A percentile compares a stretch with the other conserved stretches of the same genome.
These are phyloP conservation scores for Capsicum rhomboideum DNA, from an alignment of 257 asterid species.

Conservation along the genomic window DNA sequence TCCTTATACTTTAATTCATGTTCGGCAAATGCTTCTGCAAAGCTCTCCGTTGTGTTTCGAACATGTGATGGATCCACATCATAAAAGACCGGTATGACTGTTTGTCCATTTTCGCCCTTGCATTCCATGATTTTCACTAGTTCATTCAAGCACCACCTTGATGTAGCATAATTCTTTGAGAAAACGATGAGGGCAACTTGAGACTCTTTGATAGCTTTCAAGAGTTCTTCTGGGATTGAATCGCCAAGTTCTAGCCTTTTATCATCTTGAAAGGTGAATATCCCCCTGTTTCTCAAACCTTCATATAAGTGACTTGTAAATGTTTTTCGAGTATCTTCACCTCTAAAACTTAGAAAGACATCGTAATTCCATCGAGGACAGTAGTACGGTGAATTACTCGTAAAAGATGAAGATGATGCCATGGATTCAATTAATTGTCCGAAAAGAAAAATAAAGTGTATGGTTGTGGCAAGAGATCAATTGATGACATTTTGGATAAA, in stretches of 20 bases:
- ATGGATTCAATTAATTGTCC: background rate
- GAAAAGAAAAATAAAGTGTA: too few species aligned
- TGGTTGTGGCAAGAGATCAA: background rate
- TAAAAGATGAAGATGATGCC: background rate
- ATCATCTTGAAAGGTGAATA: too few species aligned
- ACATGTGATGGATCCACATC: too few species aligned
- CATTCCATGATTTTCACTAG: too few species aligned
- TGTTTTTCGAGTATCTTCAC: background rate
- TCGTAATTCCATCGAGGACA: background rate
- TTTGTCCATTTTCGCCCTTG: too few species aligned
- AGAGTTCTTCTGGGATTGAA: too few species aligned
- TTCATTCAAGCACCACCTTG: too few species aligned
- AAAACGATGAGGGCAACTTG: background rate
- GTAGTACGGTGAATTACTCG: background rate
- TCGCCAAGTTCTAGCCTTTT: background rate
- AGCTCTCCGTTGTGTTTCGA: background rate
- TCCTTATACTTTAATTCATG: background rate
- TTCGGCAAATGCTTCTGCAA: background rate
- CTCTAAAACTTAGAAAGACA: background rate
- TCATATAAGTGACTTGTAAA: background rate
- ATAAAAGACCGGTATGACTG: too few species aligned
- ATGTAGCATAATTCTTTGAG: background rate
- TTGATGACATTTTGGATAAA: too few species aligned
- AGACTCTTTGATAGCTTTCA: too few species aligned
- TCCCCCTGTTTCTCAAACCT: background rate